phyloP scores from a whole-genome alignment of 2,329 filamentous ascomycete species.

The Coleophoma eucalyptorum region DNA sequence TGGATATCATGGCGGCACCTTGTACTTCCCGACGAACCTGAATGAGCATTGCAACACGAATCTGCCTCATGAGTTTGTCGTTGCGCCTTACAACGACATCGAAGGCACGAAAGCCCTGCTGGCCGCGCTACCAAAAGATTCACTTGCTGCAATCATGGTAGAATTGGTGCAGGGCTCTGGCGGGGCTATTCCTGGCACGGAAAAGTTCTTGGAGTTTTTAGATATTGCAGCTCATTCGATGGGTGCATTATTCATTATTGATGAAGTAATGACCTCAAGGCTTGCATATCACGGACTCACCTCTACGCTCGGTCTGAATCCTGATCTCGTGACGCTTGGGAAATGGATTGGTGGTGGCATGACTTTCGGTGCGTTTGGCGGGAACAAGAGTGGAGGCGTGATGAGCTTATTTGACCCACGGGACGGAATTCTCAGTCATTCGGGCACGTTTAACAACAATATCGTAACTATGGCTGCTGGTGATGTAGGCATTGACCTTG shows the following conservation, averaged over 20 bases:
- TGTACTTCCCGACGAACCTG: slow-evolving; percentile 43
- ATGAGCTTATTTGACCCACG: slow-evolving; percentile 55
- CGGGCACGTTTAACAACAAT: slow-evolving; percentile 69
- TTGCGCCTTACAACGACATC: slow-evolving; percentile 60
- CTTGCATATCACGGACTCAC: slow-evolving; percentile 48
- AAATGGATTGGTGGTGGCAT: slow-evolving; percentile 67
- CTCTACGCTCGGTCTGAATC: slow-evolving; percentile 36
- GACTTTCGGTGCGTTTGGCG: slow-evolving; percentile 65
- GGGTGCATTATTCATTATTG: slow-evolving; percentile 59
- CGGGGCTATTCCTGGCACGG: slow-evolving; percentile 46
- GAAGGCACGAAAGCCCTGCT: slow-evolving; percentile 39
- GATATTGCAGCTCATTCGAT: slow-evolving; percentile 14
- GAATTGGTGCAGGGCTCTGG: slow-evolving; percentile 64
- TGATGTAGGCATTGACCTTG: slow-evolving; percentile 15
- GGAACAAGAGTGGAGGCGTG: slow-evolving; percentile 41
- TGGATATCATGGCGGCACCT: slow-evolving; percentile 23
- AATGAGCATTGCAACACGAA: slow-evolving; percentile 19
- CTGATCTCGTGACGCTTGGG: slow-evolving; percentile 61
- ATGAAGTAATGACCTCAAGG: slow-evolving; percentile 69
- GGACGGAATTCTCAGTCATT: slow-evolving; percentile 41
- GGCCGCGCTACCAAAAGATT: slow-evolving; percentile 23
- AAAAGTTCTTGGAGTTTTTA: slow-evolving; percentile 16
- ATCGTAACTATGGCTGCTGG: slow-evolving; percentile 49
- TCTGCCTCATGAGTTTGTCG: slow-evolving; percentile 29
- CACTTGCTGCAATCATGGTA: slow-evolving; percentile 51